Base-by-base conservation (phyloP, 495 filamentous ascomycete genomes). In the Pseudomonodictys pantanalensis region DNA sequence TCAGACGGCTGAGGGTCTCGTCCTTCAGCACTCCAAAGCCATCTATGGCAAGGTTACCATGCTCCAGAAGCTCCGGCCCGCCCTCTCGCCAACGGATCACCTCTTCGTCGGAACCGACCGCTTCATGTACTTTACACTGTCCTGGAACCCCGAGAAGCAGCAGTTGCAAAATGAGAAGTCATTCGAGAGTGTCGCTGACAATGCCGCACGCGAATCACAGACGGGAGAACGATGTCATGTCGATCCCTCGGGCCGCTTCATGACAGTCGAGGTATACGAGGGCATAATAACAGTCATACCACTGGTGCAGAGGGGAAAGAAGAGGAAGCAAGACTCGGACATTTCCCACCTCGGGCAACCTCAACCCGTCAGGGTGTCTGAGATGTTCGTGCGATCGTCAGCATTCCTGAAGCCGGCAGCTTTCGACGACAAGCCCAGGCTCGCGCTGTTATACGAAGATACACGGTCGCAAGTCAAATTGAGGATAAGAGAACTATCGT, bases 71-170 rank as follows among this genome's bases (percentile, higher is more conserved):
- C 77, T 99, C 18, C 84, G 82, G 0, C 93, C 92, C 11, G 79
- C 81, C 18, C 79, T 86, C 65, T 82, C 88, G 17, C 68, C 76
- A 4, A 92, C 86, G 8, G 91, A 97, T 62, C 84, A 97, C 64
- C 83, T 99, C 63, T 95, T 99, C 69, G 80, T 99, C 59, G 92
- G 89, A 29, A 97, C 93, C 10, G 87, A 95, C 68, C 85, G 89
- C 52, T 89, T 86, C 65, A 85, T 87, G 56, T 97, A 95, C 73
- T 96, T 96, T 69, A 93, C 90, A 5, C 72, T 96, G 15, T 83
- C 78, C 0, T 99, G 93, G 93, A 86, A 96, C 72, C 58, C 77
- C 11, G 66, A 80, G 8, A 78, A 70, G n/a, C 75, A 76, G 22
- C 76, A 80, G 58, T 73, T 95, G 1, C 80, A 81, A 26, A 95